phyloP scores from a whole-genome alignment of 129 eudicot genomes.

The Centaurea solstitialis region DNA sequence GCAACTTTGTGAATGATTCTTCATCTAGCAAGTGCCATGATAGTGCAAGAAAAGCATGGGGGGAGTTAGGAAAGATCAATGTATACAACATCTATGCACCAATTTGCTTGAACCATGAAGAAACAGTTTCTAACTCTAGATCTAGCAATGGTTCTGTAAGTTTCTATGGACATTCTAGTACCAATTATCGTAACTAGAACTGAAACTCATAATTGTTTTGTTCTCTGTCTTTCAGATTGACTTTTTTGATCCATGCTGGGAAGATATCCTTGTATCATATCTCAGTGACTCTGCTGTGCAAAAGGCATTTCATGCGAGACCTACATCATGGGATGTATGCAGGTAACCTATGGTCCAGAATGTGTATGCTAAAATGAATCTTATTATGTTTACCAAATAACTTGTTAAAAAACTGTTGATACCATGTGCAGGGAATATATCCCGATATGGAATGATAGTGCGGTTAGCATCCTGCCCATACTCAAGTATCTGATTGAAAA shows the following conservation, averaged over 20 bases:
- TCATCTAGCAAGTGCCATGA: constrained; percentile 17
- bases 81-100: constrained; percentile 46
- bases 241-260: constrained; percentile 42
- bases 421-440: constrained; percentile 22
- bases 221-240: constrained; percentile 20
- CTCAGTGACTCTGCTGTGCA: constrained; percentile 36
- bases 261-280: constrained; percentile 21
- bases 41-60: not conserved
- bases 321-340: constrained; percentile 35
- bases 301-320: constrained; percentile 42
- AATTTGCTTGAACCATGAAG: constrained; percentile 20
- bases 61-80: constrained; percentile 33
- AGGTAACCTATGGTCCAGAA: constrained; percentile 22
- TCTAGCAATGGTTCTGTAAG: constrained; percentile 33
- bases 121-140: no score
- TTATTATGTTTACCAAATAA: not conserved
- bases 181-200: not conserved
- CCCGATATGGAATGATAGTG: constrained; percentile 35
- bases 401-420: not conserved
- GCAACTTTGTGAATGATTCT: constrained; percentile 31
- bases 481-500: constrained; percentile 42
- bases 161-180: not conserved
- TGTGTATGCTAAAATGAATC: not conserved
- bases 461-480: constrained; percentile 41
- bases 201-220: not conserved